These are phyloP conservation scores for Obelidium mucronatum DNA, from an alignment of 192 early-diverging fungal genomes.

Conservation along the genomic window DNA sequence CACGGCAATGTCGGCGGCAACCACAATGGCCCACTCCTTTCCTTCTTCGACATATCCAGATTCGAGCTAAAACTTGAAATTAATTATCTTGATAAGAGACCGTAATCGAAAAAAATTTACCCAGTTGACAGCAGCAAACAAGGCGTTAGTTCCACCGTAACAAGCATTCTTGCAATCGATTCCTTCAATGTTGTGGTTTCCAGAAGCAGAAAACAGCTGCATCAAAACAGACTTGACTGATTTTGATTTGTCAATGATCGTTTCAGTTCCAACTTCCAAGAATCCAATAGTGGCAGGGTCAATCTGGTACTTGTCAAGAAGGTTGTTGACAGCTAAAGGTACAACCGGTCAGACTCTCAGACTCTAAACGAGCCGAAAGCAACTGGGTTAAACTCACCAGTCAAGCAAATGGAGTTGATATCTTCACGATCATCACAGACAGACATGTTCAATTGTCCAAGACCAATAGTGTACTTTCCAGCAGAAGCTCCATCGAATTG, in stretches of 20 bases:
- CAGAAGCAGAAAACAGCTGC: slow-evolving; percentile 90
- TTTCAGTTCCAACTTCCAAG: slow-evolving; percentile 98
- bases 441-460: slow-evolving; percentile 95
- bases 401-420: slow-evolving; percentile 87
- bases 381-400: slow-evolving; percentile 61
- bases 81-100: background rate
- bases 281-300: slow-evolving; percentile 86
- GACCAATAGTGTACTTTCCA: slow-evolving; percentile 98
- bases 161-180: slow-evolving; percentile 99
- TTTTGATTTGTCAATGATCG: slow-evolving; percentile 99
- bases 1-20: slow-evolving; percentile 95
- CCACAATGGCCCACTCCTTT: slow-evolving; percentile 56
- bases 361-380: background rate
- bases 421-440: slow-evolving; percentile 97
- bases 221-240: slow-evolving; percentile 96
- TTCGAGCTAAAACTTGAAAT: slow-evolving; percentile 60
- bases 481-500: slow-evolving; percentile 89
- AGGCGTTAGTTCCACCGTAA: slow-evolving; percentile 96
- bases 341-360: slow-evolving; percentile 32
- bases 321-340: slow-evolving; percentile 77
- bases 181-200: slow-evolving; percentile 94
- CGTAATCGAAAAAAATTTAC: background rate
- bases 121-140: slow-evolving; percentile 99
- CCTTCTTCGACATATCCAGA: slow-evolving; percentile 94
- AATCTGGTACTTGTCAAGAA: slow-evolving; percentile 94